Evolutionary conservation across 768 basidiomycete species (phyloP), one percentile per base, ranked within the genome.

Genomic region (Bullera alba): DNA sequence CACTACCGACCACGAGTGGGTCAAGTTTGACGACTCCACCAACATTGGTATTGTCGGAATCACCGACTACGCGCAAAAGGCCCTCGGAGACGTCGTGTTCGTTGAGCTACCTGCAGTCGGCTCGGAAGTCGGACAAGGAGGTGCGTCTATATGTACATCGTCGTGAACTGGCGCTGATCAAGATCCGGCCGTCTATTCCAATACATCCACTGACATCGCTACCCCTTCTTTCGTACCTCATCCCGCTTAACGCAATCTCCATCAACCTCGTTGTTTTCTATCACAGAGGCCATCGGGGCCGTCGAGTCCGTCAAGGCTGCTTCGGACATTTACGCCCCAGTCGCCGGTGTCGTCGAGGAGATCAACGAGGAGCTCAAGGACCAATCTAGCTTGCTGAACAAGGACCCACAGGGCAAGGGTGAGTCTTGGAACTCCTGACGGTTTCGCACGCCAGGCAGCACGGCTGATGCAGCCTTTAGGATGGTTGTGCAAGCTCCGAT

Each of bases 231-330:
- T 19, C 47, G n/a, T 25, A 2, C 25, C 14, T 28, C 47, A 25
- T 49, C 36, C 38, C n/a, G 21, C 4, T 46, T n/a, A 23, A 25
- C 5, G 36, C 44, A 21, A 35, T 39, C 26, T 34, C 27, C 46
- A 5, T 27, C 47, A 3, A 1, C 14, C 44, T 64, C 62, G 67
- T 41, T 46, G 28, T 27, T 28, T 29, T 19, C 21, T 26, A 25
- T 16, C 49, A 4, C 54, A 91, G 91, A 86, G 39, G 75, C 82
- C 57, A 85, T 93, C 69, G 91, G 91, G 43, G 87, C 87, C 5
- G 89, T 96, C 8, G 91, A 95, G 74, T 93, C 90, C 55, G 91
- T 95, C 50, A 96, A 96, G 71, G 91, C 91, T 25, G 89, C 90
- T 32, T 92, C 91, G 1, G 91, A 96, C 69, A 91, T 96, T 67